Evolutionary conservation across 768 basidiomycete genomes (phyloP).

Genomic region (Psilocybe tampanensis): DNA sequence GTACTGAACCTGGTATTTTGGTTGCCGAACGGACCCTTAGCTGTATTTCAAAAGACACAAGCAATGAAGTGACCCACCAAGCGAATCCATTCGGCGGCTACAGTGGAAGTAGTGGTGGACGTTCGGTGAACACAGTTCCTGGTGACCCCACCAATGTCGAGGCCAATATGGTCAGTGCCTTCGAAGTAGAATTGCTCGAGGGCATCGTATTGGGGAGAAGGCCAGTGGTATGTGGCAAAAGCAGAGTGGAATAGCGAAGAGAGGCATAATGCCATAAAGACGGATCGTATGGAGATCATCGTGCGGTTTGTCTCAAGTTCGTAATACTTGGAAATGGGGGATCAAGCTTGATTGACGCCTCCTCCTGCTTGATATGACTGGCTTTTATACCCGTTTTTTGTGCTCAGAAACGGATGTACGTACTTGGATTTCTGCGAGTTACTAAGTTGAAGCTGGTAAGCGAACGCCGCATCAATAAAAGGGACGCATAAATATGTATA

Average conservation of each 20-base stretch:
- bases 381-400: not conserved
- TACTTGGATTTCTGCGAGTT: not conserved
- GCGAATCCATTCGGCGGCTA: constrained; percentile 43
- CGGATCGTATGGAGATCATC: not conserved
- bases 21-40: no score
- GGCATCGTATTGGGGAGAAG: constrained; percentile 36
- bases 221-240: constrained; percentile 26
- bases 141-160: constrained; percentile 31
- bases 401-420: not conserved
- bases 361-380: not conserved
- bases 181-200: constrained; percentile 39
- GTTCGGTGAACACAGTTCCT: constrained; percentile 28
- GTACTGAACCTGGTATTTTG: no score
- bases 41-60: no score
- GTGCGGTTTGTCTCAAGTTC: no score
- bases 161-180: constrained; percentile 30
- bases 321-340: not conserved
- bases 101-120: constrained; percentile 24
- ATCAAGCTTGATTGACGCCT: not conserved
- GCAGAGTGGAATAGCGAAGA: not conserved
- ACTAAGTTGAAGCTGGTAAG: no score
- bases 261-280: not conserved
- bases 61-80: no score
- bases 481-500: not conserved
- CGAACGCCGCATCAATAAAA: no score